These are phyloP conservation scores for Aspergillus intermedius DNA, from an alignment of 2,329 filamentous ascomycete species.

Conservation along the genomic window DNA sequence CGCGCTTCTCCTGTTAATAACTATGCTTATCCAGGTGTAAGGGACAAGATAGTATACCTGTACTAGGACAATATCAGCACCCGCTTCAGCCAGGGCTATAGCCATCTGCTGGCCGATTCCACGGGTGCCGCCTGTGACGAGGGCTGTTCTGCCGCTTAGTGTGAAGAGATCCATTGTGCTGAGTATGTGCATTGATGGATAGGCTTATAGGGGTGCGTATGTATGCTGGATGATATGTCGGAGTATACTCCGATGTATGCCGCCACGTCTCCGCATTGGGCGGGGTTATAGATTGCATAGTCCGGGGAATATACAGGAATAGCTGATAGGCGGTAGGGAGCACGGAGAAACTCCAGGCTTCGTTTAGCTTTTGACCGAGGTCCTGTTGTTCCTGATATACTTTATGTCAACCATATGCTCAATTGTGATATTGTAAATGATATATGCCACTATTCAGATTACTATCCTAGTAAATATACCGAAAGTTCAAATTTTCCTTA, in stretches of 20 bases:
- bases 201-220: not conserved
- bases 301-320: too few species aligned
- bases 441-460: too few species aligned
- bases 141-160: constrained; percentile 21
- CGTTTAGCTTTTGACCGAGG: too few species aligned
- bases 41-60: constrained; percentile 6
- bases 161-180: constrained; percentile 17
- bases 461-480: constrained; percentile 16
- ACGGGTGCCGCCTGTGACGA: constrained; percentile 32
- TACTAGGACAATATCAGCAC: constrained; percentile 27
- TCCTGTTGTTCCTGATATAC: too few species aligned
- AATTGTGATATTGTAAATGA: too few species aligned
- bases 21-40: not conserved
- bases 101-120: constrained; percentile 33
- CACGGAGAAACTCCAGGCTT: too few species aligned
- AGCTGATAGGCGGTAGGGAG: too few species aligned
- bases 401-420: too few species aligned
- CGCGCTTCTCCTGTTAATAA: constrained; percentile 5
- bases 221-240: not conserved
- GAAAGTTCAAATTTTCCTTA: constrained; percentile 38
- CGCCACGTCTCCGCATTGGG: too few species aligned
- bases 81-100: constrained; percentile 30
- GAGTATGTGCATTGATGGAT: not conserved
- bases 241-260: too few species aligned
- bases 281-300: too few species aligned